Percentiles rank a stretch among this genome's conserved stretches.
phyloP scores from a whole-genome alignment of 768 basidiomycete species.

The Calocybe cyanea region DNA sequence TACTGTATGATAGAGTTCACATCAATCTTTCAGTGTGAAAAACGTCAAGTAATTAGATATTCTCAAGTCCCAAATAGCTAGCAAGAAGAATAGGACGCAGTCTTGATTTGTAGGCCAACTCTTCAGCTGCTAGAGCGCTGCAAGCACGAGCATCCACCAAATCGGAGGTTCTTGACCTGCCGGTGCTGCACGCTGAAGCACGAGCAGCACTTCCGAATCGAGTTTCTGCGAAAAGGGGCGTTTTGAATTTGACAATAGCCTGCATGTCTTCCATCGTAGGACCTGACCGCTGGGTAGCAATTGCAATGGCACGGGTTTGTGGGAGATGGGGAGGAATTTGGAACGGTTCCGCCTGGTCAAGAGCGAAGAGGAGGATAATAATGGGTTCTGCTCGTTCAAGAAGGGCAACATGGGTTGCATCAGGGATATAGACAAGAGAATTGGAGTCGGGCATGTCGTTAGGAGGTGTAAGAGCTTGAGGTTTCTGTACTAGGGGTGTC shows the following conservation, averaged over 20 bases:
- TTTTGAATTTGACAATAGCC: conserved; percentile 36
- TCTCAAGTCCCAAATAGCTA: no score
- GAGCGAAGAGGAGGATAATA: conserved; percentile 49
- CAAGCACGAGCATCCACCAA: conserved; percentile 5
- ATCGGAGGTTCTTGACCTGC: not conserved
- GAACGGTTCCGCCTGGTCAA: conserved; percentile 43
- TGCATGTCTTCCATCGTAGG: conserved; percentile 54
- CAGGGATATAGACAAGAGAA: conserved; percentile 2
- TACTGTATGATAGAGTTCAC: no score
- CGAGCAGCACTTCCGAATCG: conserved; percentile 13
- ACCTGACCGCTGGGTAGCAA: conserved; percentile 39
- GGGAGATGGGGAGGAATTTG: conserved; percentile 50
- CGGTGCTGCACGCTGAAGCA: conserved; percentile 5
- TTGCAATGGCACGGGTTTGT: conserved; percentile 41
- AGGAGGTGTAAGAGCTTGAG: no score
- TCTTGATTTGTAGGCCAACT: conserved; percentile 27
- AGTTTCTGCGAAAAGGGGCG: conserved; percentile 48
- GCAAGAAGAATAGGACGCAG: conserved; percentile 7
- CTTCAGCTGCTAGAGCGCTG: no score
- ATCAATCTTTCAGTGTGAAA: no score
- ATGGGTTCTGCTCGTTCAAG: conserved; percentile 41
- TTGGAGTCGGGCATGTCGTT: not conserved
- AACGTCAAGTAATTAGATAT: no score
- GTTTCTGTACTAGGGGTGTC: not conserved
- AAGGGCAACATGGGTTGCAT: conserved; percentile 16